A percentile compares a stretch with the other conserved stretches of the same genome.
Conservation (phyloP, 495 filamentous ascomycete genomes). For the Alectoria sarmentosa region DNA sequence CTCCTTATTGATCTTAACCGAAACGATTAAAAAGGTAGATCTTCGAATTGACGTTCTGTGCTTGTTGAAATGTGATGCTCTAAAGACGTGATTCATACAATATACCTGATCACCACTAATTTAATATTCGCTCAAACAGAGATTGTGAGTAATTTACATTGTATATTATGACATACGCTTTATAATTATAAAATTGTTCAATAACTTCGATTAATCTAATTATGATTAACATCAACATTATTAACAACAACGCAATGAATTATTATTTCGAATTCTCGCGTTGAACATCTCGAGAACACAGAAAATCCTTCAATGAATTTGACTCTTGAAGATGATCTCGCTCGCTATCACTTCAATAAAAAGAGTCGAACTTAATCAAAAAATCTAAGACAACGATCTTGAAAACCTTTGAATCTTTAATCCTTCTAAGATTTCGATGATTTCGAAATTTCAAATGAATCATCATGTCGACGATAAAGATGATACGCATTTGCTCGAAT, state of each 20-base stretch:
- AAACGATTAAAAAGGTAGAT: too few species aligned
- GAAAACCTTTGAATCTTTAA: not conserved
- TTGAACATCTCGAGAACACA: constrained; percentile 8
- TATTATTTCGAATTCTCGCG: not conserved
- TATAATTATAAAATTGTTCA: not conserved
- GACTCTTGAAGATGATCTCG: constrained; percentile 7
- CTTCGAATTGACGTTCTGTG: too few species aligned
- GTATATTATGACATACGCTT: not conserved
- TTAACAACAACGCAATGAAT: not conserved
- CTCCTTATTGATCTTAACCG: too few species aligned
- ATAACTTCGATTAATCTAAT: constrained; percentile 1
- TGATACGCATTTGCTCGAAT: not conserved
- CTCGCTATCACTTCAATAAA: not conserved
- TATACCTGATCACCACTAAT: not conserved
- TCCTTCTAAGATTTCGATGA: not conserved
- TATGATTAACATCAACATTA: not conserved
- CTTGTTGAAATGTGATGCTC: too few species aligned
- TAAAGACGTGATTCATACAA: too few species aligned
- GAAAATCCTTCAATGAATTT: constrained; percentile 1
- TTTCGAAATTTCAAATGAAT: not conserved
- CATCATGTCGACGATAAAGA: not conserved
- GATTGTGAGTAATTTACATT: not conserved
- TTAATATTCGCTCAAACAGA: not conserved
- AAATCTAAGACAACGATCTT: constrained; percentile 11
- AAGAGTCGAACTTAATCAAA: not conserved